Conservation (phyloP, 352 stramenopile species). For the Globisporangium middletonii region DNA sequence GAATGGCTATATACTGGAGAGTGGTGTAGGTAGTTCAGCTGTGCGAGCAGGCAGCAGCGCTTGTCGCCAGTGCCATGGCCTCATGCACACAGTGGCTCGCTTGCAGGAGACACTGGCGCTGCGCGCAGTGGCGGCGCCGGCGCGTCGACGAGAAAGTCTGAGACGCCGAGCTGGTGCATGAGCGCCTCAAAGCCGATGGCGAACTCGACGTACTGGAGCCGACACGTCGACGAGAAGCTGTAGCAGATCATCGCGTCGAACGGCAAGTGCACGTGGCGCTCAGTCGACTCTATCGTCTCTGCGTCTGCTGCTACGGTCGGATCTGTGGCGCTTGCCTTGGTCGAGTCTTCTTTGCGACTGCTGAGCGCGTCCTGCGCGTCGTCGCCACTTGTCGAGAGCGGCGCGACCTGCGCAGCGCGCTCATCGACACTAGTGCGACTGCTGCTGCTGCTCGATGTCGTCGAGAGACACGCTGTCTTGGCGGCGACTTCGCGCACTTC, state of each 20-base stretch:
- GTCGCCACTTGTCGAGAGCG: neutral
- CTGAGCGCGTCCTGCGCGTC: neutral
- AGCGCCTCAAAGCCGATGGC: slow-evolving; percentile 82
- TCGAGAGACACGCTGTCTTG: slow-evolving; percentile 47
- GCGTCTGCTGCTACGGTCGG: neutral
- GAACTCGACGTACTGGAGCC: slow-evolving; percentile 82
- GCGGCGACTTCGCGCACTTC: slow-evolving; percentile 52
- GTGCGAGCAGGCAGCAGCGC: no score
- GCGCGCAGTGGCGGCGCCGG: no score
- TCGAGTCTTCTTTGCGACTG: no score
- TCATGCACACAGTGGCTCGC: no score
- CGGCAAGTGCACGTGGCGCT: slow-evolving; percentile 71
- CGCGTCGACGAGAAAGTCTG: slow-evolving; percentile 33
- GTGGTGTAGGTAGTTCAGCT: no score
- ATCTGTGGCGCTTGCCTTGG: no score
- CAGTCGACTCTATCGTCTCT: slow-evolving; percentile 7
- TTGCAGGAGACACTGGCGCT: no score
- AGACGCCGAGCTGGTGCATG: slow-evolving; percentile 66
- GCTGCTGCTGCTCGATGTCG: slow-evolving; percentile 11
- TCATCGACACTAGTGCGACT: neutral
- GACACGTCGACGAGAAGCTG: slow-evolving; percentile 44
- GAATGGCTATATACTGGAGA: no score
- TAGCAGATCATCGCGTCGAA: slow-evolving; percentile 84
- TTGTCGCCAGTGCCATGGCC: no score
- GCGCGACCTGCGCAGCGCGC: no score